A percentile compares a stretch with the other conserved stretches of the same genome.
Conservation (phyloP, 2,329 filamentous ascomycete species). For the Alternaria sp. region DNA sequence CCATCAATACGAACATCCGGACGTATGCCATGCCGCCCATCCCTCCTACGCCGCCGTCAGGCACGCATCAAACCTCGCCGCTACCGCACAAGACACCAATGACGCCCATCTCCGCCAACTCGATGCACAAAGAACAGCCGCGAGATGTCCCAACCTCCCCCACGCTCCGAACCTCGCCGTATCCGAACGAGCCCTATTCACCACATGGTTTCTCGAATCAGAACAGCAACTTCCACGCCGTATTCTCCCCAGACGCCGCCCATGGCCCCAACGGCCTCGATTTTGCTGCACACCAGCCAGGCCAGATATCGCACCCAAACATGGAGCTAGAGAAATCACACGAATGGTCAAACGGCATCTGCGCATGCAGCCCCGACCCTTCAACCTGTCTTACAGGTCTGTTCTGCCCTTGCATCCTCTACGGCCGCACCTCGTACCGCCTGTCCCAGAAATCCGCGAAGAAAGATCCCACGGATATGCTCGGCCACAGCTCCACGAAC, state of each 20-base stretch:
- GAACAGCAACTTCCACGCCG: conserved; percentile 31
- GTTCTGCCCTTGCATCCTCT: conserved; percentile 53
- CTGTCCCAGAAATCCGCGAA: conserved; percentile 46
- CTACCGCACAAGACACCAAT: conserved; percentile 37
- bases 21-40: conserved; percentile 31
- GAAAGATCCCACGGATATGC: conserved; percentile 51
- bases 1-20: conserved; percentile 38
- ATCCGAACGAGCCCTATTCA: conserved; percentile 38
- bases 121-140: conserved; percentile 16
- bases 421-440: conserved; percentile 53
- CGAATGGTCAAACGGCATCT: conserved; percentile 44
- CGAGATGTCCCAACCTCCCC: conserved; percentile 6
- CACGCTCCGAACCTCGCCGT: conserved; percentile 17
- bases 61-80: conserved; percentile 25
- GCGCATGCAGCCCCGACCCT: conserved; percentile 43
- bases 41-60: conserved; percentile 34
- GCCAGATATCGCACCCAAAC: conserved; percentile 51
- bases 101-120: conserved; percentile 31
- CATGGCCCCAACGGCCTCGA: conserved; percentile 49
- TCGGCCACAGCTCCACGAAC: conserved; percentile 47
- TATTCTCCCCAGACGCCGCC: conserved; percentile 47
- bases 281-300: conserved; percentile 45
- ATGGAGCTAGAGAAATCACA: conserved; percentile 39
- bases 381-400: conserved; percentile 48
- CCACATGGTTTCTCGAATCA: conserved; percentile 39